phyloP scores from a whole-genome alignment of 2,329 filamentous ascomycete genomes.

The Exophiala sp. region DNA sequence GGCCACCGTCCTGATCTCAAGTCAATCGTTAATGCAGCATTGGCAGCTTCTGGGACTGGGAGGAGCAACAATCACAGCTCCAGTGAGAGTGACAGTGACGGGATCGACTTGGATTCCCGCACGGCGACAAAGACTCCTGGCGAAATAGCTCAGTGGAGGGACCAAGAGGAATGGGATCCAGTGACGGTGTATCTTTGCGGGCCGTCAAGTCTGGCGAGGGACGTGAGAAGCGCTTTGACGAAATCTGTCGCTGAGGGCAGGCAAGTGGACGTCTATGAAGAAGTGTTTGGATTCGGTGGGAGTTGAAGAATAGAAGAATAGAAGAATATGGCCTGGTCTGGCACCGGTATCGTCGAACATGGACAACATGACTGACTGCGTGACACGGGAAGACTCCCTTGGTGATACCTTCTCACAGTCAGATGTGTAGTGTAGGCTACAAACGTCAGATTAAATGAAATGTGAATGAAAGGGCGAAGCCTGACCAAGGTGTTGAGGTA shows the following conservation, averaged over 20 bases:
- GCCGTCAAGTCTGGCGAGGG: slow-evolving; percentile 14
- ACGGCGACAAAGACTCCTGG: no score
- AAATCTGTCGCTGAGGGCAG: slow-evolving; percentile 19
- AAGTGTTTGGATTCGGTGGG: slow-evolving; percentile 25
- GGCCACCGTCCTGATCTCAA: slow-evolving; percentile 9
- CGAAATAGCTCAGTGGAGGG: not conserved
- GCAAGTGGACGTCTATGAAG: slow-evolving; percentile 24
- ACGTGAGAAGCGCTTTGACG: slow-evolving; percentile 17
- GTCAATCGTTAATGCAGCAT: not conserved
- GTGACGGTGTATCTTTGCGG: slow-evolving; percentile 27
- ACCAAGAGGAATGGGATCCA: not conserved
- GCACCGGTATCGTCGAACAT: no score
- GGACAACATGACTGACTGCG: no score
- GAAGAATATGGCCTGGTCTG: no score
- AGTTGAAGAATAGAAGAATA: not conserved
- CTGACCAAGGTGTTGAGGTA: no score
- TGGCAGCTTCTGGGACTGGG: not conserved
- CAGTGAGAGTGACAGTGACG: not conserved
- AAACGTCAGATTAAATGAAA: no score
- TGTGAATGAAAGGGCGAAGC: no score
- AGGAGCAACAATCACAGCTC: not conserved
- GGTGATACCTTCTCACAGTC: no score
- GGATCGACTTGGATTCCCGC: no score
- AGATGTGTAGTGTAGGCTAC: no score
- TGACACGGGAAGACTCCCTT: no score